Percentiles rank a stretch among this genome's conserved stretches.
Conservation (phyloP, 2,329 filamentous ascomycete genomes). For the Calycina herbarum region DNA sequence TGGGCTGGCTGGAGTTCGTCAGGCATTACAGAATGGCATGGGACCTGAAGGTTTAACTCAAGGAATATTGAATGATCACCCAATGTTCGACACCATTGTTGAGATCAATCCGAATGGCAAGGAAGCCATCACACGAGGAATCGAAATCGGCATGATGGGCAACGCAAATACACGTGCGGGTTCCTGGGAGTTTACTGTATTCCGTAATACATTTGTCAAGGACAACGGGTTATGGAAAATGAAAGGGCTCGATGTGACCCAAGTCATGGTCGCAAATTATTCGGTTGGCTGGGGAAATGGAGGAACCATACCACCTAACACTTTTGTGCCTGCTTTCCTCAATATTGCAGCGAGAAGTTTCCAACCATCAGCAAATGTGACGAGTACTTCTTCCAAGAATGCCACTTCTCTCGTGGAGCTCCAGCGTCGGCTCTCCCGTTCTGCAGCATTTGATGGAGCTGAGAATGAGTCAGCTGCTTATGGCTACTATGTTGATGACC, state of each 20-base stretch:
- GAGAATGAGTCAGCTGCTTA: constrained; percentile 14
- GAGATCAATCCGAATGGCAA: constrained; percentile 8
- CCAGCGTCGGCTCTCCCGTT: constrained; percentile 7
- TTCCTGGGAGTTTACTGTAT: constrained; percentile 15
- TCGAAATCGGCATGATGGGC: constrained; percentile 15
- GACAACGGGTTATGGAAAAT: constrained; percentile 14
- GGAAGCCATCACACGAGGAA: constrained; percentile 10
- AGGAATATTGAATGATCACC: constrained; percentile 16
- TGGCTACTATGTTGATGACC: constrained; percentile 15
- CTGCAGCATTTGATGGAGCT: constrained; percentile 12
- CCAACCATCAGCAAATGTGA: neutral
- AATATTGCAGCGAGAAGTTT: neutral
- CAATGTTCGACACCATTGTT: constrained; percentile 9
- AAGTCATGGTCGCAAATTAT: constrained; percentile 11
- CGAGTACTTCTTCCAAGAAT: neutral
- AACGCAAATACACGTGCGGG: neutral
- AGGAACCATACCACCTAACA: neutral
- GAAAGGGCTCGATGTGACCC: constrained; percentile 14
- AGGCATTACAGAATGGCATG: constrained; percentile 10
- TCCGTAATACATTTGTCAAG: constrained; percentile 13
- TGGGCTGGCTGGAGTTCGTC: constrained; percentile 5
- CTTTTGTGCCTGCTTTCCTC: constrained; percentile 5
- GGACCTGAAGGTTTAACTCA: constrained; percentile 12
- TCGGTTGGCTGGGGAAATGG: constrained; percentile 14
- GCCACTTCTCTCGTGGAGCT: constrained; percentile 8